Evolutionary conservation across 768 basidiomycete genomes (phyloP), one percentile per base, ranked within the genome.

Genomic region (Pisolithus albus): DNA sequence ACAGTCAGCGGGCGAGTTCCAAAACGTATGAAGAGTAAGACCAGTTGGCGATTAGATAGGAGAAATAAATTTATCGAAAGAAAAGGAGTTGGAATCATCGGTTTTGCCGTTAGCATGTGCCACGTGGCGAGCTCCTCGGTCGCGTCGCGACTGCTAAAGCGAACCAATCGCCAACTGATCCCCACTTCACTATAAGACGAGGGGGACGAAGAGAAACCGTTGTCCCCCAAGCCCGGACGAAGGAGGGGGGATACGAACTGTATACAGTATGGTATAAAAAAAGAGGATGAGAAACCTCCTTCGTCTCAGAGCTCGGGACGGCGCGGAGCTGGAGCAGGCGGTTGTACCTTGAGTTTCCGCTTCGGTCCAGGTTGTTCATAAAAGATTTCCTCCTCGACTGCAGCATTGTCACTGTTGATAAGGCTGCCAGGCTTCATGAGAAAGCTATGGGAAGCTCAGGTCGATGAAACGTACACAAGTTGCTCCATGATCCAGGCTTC

Each of bases 271-370:
- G 73, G 72, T 61, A 67, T 59, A 56, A 57, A 60, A 56, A 57
- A 57, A 60, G 61, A 58, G 62, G 70, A 73, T 53, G 55, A 52
- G 70, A 65, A 68, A 68, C 81, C 88, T 81, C 87, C 88, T 86
- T 90, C 88, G 88, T 88, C 88, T 89, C 84, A 90, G 79, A 89
- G 84, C 84, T 88, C 86, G 74, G 87, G 84, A 79, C 85, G 88
- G 80, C 86, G 86, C 76, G 81, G 81, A 75, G 75, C 74, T 76
- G 81, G 80, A 75, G 63, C 54, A 75, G 84, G 81, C 74, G 85
- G 81, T 71, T 87, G 80, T 91, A 91, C 88, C 88, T 91, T 91
- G 82, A 81, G 73, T 83, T 84, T 89, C 72, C 86, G 83, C 73
- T 83, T 85, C 52, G 77, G 57, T 60, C 68, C 72, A 57, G 77